phyloP scores from a whole-genome alignment of 225 moss, liverwort and hornwort species.

The Thuidium tamariscinum region DNA sequence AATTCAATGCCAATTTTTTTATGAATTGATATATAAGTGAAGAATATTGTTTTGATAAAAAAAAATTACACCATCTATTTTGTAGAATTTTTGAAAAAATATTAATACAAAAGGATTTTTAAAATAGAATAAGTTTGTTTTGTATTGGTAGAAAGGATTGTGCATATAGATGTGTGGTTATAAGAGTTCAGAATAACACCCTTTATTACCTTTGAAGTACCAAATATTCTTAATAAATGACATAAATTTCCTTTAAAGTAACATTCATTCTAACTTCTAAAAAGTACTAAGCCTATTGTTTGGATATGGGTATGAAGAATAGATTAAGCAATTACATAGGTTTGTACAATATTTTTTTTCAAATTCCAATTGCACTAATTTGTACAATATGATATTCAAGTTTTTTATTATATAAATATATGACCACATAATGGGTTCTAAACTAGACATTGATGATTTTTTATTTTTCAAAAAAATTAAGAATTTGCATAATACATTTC shows the following conservation, averaged over 20 bases:
- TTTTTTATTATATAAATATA: too few relatives aligned
- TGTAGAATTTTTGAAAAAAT: neutral
- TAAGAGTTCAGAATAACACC: fast-evolving
- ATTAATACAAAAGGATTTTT: neutral
- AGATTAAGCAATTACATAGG: neutral
- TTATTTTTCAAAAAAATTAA: neutral
- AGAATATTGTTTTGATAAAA: neutral
- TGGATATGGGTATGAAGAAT: neutral
- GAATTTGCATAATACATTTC: too few relatives aligned
- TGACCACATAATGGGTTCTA: too few relatives aligned
- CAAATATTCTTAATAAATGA: neutral
- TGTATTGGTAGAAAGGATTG: neutral
- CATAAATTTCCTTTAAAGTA: neutral
- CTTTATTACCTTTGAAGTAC: fast-evolving
- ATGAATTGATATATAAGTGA: neutral
- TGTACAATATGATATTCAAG: neutral
- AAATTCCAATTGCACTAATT: too few relatives aligned
- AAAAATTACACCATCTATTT: neutral
- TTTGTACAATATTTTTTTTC: neutral
- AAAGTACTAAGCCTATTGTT: fast-evolving
- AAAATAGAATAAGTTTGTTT: neutral
- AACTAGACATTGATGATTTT: too few relatives aligned
- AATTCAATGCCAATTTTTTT: neutral
- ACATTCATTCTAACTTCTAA: neutral
- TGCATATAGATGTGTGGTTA: fast-evolving